These are phyloP conservation scores for Ceratonia siliqua DNA, from an alignment of 306 rosid species.

Conservation along the genomic window DNA sequence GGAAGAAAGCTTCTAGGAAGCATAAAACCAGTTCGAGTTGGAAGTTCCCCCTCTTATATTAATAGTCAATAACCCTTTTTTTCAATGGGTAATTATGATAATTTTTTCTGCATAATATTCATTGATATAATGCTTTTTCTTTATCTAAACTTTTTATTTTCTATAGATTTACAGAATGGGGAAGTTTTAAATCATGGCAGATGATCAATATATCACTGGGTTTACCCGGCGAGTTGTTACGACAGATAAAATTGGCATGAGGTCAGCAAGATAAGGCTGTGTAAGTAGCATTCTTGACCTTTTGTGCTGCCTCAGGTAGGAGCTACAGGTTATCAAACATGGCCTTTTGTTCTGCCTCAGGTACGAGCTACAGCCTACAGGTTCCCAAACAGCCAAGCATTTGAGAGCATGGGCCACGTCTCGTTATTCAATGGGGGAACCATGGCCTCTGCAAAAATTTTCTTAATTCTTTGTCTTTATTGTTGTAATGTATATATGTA, in stretches of 20 bases:
- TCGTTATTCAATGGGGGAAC: not conserved
- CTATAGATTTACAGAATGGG: not conserved
- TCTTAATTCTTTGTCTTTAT: too few relatives aligned
- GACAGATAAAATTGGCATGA: slow-evolving; percentile 9
- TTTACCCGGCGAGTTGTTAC: not conserved
- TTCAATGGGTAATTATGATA: slow-evolving; percentile 35
- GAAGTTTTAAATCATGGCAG: slow-evolving; percentile 16
- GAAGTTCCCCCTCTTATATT: slow-evolving; percentile 46
- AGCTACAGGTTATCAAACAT: slow-evolving; percentile 3
- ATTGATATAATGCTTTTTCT: not conserved
- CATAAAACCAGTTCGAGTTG: slow-evolving; percentile 69
- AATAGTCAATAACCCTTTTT: slow-evolving; percentile 19
- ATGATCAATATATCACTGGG: slow-evolving; percentile 19
- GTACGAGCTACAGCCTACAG: slow-evolving; percentile 2
- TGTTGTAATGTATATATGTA: too few relatives aligned
- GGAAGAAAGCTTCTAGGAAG: slow-evolving; percentile 50
- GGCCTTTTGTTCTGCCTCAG: slow-evolving; percentile 2
- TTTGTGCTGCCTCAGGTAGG: slow-evolving; percentile 10
- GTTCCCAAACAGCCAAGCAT: slow-evolving; percentile 6
- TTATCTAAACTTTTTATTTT: not conserved
- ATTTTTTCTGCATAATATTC: not conserved
- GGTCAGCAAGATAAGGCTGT: slow-evolving; percentile 24
- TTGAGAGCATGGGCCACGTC: not conserved
- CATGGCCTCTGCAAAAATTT: too few relatives aligned
- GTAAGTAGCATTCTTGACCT: slow-evolving; percentile 5